These are phyloP conservation scores for Penicillium riverlandense DNA, from an alignment of 495 filamentous ascomycete genomes.

Conservation along the genomic window DNA sequence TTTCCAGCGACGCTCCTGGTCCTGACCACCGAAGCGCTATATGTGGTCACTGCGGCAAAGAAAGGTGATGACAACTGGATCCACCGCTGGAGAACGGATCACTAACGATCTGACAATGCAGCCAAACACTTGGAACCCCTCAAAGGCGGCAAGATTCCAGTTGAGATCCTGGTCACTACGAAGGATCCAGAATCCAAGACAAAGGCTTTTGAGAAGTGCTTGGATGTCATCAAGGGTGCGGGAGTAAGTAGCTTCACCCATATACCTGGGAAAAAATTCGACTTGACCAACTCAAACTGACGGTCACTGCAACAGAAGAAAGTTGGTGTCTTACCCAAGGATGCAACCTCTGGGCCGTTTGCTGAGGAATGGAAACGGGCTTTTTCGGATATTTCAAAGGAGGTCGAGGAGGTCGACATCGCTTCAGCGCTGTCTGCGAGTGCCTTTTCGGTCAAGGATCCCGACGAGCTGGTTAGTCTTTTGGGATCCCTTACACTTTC, in stretches of 20 bases:
- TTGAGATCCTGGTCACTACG: conserved; percentile 81
- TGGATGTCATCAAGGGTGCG: conserved; percentile 76
- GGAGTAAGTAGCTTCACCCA: conserved; percentile 52
- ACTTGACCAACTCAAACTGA: neutral
- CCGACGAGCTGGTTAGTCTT: conserved; percentile 68
- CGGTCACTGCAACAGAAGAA: conserved; percentile 55
- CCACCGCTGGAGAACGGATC: no score
- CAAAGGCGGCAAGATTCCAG: conserved; percentile 81
- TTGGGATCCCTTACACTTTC: no score
- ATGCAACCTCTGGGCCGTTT: conserved; percentile 78
- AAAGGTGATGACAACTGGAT: conserved; percentile 57
- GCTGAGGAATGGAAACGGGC: conserved; percentile 91
- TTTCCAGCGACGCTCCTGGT: conserved; percentile 94
- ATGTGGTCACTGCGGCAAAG: conserved; percentile 91
- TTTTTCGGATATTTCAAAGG: conserved; percentile 66
- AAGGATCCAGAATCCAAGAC: conserved; percentile 87
- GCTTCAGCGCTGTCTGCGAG: conserved; percentile 68
- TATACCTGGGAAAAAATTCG: neutral
- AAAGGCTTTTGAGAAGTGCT: conserved; percentile 74
- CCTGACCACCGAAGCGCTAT: conserved; percentile 77
- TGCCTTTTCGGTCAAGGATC: conserved; percentile 92
- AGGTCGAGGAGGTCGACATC: conserved; percentile 86
- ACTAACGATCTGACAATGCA: conserved; percentile 24
- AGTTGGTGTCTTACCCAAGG: conserved; percentile 78
- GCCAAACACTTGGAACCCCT: conserved; percentile 90